Conservation (phyloP, 2,329 filamentous ascomycete genomes). For the Trichoderma atrobrunneum region DNA sequence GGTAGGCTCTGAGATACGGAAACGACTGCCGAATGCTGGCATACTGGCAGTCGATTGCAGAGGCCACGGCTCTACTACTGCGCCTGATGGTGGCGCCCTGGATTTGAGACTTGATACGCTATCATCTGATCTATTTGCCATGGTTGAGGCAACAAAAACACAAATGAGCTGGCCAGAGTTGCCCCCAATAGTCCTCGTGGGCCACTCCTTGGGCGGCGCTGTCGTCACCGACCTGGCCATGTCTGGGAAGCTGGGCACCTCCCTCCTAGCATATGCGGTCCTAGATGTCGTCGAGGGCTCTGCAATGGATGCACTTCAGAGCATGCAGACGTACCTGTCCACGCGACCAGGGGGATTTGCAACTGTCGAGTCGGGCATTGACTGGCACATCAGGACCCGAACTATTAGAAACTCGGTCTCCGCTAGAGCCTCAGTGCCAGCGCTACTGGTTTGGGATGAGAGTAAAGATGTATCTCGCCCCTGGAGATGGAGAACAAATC, state of each 20-base stretch:
- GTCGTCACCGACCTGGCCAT: conserved; percentile 82
- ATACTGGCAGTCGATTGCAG: conserved; percentile 83
- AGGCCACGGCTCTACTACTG: conserved; percentile 74
- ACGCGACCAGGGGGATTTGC: conserved; percentile 76
- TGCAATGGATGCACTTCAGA: conserved; percentile 88
- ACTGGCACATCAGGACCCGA: conserved; percentile 89
- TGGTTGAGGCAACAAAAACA: conserved; percentile 64
- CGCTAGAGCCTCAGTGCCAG: conserved; percentile 85
- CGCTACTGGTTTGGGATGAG: conserved; percentile 59
- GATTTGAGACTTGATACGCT: conserved; percentile 74
- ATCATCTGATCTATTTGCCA: conserved; percentile 66
- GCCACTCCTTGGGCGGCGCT: conserved; percentile 89
- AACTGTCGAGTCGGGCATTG: conserved; percentile 75
- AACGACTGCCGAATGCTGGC: conserved; percentile 73
- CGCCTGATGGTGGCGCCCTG: conserved; percentile 39
- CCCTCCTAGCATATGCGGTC: conserved; percentile 81
- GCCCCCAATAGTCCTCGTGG: conserved; percentile 77
- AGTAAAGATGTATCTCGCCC: conserved; percentile 40
- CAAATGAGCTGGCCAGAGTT: conserved; percentile 70
- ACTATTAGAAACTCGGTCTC: conserved; percentile 81
- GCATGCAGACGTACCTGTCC: conserved; percentile 89
- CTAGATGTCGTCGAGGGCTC: conserved; percentile 95
- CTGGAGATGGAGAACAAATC: conserved; percentile 84
- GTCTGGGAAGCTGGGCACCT: conserved; percentile 60
- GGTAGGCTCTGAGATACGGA: conserved; percentile 73